These are phyloP conservation scores for Nannizziopsis barbatae DNA, from an alignment of 2,329 filamentous ascomycete genomes.

Conservation along the genomic window DNA sequence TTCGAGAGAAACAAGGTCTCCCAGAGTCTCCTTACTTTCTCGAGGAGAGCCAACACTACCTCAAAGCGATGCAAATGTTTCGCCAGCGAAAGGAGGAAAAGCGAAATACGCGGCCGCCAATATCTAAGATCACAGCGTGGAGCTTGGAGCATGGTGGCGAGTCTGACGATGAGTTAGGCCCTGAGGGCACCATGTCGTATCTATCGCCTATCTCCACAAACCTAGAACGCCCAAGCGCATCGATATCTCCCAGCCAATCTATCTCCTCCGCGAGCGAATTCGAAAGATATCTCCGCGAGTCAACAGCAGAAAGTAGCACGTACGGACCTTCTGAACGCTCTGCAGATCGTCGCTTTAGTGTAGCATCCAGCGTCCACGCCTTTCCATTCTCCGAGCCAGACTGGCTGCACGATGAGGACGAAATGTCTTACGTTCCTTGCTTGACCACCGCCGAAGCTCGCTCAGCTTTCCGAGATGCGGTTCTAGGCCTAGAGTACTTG, in stretches of 20 bases:
- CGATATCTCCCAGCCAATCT: conserved; percentile 44
- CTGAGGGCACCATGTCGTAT: conserved; percentile 27
- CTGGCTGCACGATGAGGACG: conserved; percentile 51
- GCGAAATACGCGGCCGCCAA: conserved; percentile 50
- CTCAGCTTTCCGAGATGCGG: conserved; percentile 78
- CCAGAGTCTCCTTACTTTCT: conserved; percentile 51
- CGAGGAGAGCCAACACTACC: conserved; percentile 35
- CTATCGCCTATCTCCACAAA: conserved; percentile 22
- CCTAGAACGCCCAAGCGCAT: conserved; percentile 46
- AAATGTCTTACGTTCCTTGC: conserved; percentile 86
- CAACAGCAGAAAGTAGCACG: conserved; percentile 62
- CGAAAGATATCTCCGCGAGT: conserved; percentile 23
- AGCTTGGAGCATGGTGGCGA: conserved; percentile 69
- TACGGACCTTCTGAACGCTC: conserved; percentile 51
- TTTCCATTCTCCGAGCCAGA: conserved; percentile 36
- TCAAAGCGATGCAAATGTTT: conserved; percentile 29
- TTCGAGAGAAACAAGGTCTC: conserved; percentile 62
- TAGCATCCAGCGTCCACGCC: conserved; percentile 55
- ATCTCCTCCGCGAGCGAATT: conserved; percentile 40
- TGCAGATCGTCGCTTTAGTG: conserved; percentile 63
- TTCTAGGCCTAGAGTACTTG: conserved; percentile 85
- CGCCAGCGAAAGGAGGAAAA: conserved; percentile 42
- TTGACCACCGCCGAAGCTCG: conserved; percentile 77
- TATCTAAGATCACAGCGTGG: conserved; percentile 59
- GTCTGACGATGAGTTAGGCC: conserved; percentile 40